Conservation (phyloP, 768 basidiomycete species). For the Pholiota microspora region DNA sequence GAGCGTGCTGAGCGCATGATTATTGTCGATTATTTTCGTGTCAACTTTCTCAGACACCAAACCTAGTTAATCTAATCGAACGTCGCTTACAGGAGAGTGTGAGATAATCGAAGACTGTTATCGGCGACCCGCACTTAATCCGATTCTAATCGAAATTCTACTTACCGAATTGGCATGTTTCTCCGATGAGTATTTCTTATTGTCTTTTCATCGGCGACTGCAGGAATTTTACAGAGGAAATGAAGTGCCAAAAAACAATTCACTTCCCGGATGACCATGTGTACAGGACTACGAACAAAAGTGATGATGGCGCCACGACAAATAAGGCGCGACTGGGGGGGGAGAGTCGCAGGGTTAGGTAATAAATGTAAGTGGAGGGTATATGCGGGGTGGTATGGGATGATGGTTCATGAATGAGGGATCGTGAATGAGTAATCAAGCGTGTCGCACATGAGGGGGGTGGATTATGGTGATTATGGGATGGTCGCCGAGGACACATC, state of each 20-base stretch:
- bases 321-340: constrained; percentile 15
- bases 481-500: constrained; percentile 41
- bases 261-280: constrained; percentile 16
- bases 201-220: constrained; percentile 18
- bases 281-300: constrained; percentile 18
- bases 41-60: constrained; percentile 8
- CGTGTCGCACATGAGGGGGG: constrained; percentile 28
- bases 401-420: constrained; percentile 17
- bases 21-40: constrained; percentile 9
- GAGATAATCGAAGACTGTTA: constrained; percentile 8
- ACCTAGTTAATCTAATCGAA: constrained; percentile 16
- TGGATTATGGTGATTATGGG: constrained; percentile 17
- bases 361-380: constrained; percentile 27
- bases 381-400: constrained; percentile 24
- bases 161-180: constrained; percentile 16
- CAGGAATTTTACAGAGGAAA: constrained; percentile 16
- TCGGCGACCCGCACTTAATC: constrained; percentile 16
- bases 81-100: constrained; percentile 10
- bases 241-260: constrained; percentile 23
- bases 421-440: constrained; percentile 25
- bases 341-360: constrained; percentile 17
- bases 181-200: constrained; percentile 25
- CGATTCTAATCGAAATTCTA: constrained; percentile 20
- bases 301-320: constrained; percentile 13
- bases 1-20: not conserved